Percentiles rank a stretch among this genome's conserved stretches.
Evolutionary conservation across 441 rosid species (phyloP).

Genomic region (Manihot esculenta): DNA sequence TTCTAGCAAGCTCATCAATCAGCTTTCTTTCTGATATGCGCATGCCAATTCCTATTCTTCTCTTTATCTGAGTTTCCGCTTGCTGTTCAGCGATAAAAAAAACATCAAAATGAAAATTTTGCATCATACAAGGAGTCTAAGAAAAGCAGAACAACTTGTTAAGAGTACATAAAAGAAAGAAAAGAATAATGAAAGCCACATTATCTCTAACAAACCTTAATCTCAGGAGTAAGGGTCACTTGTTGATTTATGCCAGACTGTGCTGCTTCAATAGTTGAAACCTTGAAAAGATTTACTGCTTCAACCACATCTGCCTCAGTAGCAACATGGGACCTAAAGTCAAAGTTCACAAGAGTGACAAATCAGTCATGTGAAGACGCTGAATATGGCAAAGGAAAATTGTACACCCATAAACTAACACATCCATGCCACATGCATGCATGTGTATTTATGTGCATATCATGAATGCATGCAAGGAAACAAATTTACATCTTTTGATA

Average conservation of each 20-base stretch:
- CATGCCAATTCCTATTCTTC: constrained; percentile 87
- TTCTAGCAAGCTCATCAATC: constrained; percentile 78
- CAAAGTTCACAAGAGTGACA: constrained; percentile 3
- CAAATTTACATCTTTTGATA: no score
- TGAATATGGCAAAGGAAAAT: neutral
- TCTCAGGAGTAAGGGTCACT: constrained; percentile 75
- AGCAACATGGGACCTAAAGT: constrained; percentile 76
- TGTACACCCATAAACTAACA: neutral
- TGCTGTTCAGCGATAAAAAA: constrained; percentile 41
- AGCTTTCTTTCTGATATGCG: constrained; percentile 85
- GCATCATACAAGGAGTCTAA: no score
- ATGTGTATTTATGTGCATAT: neutral
- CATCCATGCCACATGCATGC: neutral
- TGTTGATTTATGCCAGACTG: constrained; percentile 92
- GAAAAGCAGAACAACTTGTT: neutral
- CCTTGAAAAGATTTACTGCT: constrained; percentile 85
- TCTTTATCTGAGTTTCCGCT: constrained; percentile 94
- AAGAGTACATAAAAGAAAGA: neutral
- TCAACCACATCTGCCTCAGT: constrained; percentile 84
- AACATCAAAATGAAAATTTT: neutral
- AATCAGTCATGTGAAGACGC: neutral
- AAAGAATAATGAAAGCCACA: neutral
- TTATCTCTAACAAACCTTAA: constrained; percentile 52
- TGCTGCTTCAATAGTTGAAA: constrained; percentile 97
- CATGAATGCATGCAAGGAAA: neutral